phyloP scores from a whole-genome alignment of 176 grass and related monocot genomes.

The Lolium multiflorum region DNA sequence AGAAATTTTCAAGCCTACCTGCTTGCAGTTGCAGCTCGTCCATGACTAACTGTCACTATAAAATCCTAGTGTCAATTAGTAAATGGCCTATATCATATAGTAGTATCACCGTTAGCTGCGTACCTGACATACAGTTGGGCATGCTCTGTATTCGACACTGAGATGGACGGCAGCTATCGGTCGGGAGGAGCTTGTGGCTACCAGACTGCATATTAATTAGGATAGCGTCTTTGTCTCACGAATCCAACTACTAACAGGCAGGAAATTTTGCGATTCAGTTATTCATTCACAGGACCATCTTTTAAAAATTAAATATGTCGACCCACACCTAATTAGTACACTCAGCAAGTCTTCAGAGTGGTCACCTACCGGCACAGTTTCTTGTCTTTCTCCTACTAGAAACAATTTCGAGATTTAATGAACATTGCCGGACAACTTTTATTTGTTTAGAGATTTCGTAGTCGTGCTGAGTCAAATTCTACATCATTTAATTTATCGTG shows the following conservation, averaged over 20 bases:
- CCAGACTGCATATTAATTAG: neutral
- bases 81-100: neutral
- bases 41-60: neutral
- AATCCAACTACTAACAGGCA: neutral
- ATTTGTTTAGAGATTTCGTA: too few species aligned
- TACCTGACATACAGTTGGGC: neutral
- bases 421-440: too few species aligned
- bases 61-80: neutral
- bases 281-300: too few species aligned
- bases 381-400: neutral
- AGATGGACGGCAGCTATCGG: slow-evolving; percentile 3
- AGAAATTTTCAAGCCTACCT: neutral
- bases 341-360: neutral
- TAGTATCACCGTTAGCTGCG: neutral
- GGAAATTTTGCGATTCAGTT: too few species aligned
- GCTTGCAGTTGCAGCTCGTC: neutral
- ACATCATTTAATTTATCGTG: too few species aligned
- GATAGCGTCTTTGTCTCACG: neutral
- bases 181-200: neutral
- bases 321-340: neutral
- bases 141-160: neutral
- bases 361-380: neutral
- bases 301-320: neutral
- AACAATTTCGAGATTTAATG: neutral
- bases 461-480: too few species aligned